Evolutionary conservation across 768 basidiomycete species (phyloP), one percentile per base, ranked within the genome.

Genomic region (Russula sp.): DNA sequence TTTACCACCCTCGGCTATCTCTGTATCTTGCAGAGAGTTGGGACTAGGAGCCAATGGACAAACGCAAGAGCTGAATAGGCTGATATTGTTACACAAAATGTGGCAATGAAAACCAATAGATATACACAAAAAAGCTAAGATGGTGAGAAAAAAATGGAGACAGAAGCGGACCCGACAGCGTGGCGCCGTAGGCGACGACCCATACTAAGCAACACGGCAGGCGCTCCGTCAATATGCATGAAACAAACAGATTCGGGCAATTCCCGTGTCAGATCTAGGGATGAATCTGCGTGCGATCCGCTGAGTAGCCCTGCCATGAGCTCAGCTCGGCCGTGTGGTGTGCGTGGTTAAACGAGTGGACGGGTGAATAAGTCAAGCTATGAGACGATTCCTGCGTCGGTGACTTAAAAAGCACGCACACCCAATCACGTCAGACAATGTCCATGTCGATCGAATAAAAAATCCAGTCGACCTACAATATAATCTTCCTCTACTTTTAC

Each of bases 261-360:
- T 44, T 56, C 63, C 61, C 66, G 61, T 30, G 59, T 61, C 54
- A 30, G 46, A 62, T 75, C 77, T 80, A 87, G 69, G 84, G 82
- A 72, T 85, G 85, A 42, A 86, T 75, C 65, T 82, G 83, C 9
- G 80, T 78, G 38, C 87, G 83, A 73, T 87, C 86, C 42, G 86
- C 83, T 53, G 86, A 85, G 62, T 87, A 87, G 6, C 78, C 71
- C 67, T 87, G 83, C 87, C 87, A 88, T 48, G 71, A 79, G 73
- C 86, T 83, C 73, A 86, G 79, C 59, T 78, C 76, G 68, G 74
- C 79, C 40, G 58, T 38, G 8, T 66, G 53, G 26, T 66, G 66
- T 52, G 59, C 30, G 55, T 63, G 38, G 50, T 28, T 52, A 59
- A 59, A 63, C 55, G 61, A 60, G 51, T 77, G 75, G 55, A 67